Percentiles rank a stretch among this genome's conserved stretches.
phyloP scores from a whole-genome alignment of 768 basidiomycete species.

The Trametes cubensis region DNA sequence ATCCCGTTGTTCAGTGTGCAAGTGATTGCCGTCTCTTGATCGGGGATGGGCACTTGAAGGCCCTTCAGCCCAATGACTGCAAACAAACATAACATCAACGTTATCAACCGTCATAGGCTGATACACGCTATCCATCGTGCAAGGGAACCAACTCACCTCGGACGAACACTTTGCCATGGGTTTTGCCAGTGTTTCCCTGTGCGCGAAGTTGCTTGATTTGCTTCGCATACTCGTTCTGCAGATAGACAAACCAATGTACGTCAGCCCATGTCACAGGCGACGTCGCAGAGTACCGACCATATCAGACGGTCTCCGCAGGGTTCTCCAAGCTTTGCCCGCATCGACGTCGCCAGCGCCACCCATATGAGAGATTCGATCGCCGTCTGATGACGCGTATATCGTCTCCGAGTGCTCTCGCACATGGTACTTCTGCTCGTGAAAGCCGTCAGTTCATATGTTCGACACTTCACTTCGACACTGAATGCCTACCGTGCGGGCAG shows the following conservation, averaged over 20 bases:
- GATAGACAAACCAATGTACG: neutral
- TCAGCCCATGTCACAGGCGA: neutral
- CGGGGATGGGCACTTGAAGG: conserved; percentile 77
- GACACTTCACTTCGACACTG: conserved; percentile 8
- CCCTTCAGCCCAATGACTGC: conserved; percentile 77
- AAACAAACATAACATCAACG: neutral
- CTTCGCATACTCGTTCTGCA: conserved; percentile 90
- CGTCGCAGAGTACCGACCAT: conserved; percentile 61
- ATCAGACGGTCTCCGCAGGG: conserved; percentile 87
- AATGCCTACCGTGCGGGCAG: conserved; percentile 47
- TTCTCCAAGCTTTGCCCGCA: conserved; percentile 81
- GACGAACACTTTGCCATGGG: conserved; percentile 92
- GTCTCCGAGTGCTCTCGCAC: conserved; percentile 75
- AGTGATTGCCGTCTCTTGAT: conserved; percentile 71
- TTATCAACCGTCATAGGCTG: too few species aligned
- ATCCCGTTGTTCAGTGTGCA: conserved; percentile 97
- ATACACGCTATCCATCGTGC: too few species aligned
- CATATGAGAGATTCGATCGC: conserved; percentile 71
- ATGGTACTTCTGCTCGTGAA: conserved; percentile 67
- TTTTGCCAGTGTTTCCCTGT: conserved; percentile 76
- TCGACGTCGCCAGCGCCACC: conserved; percentile 81
- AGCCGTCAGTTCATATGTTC: neutral
- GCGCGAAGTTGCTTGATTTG: conserved; percentile 82
- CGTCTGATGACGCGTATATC: conserved; percentile 75
- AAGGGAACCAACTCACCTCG: conserved; percentile 56